Conservation (phyloP, 805 yeast genomes). For the Pichia cephalocereana region DNA sequence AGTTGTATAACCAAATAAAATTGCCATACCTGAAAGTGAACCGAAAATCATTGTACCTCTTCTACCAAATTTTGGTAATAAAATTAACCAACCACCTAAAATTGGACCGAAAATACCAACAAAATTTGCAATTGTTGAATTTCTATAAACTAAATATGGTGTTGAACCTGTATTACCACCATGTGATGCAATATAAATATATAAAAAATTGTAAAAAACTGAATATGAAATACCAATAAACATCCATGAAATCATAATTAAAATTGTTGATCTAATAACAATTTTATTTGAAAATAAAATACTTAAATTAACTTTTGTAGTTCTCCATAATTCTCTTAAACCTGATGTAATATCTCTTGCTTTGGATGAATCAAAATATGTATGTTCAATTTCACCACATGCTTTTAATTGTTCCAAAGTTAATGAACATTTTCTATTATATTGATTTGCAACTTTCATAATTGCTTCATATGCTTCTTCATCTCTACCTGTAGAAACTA, state of each 20-base stretch:
- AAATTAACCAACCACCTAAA: conserved; percentile 34
- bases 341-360: conserved; percentile 16
- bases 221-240: conserved; percentile 52
- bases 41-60: conserved; percentile 49
- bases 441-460: conserved; percentile 36
- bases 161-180: conserved; percentile 39
- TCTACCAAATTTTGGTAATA: conserved; percentile 36
- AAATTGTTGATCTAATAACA: conserved; percentile 34
- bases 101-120: conserved; percentile 44
- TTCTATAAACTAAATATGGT: conserved; percentile 35
- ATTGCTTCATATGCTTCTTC: conserved; percentile 37
- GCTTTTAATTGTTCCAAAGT: conserved; percentile 37
- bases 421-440: conserved; percentile 31
- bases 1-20: conserved; percentile 55
- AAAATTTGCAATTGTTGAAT: conserved; percentile 37
- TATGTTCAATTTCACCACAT: conserved; percentile 33
- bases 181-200: conserved; percentile 39
- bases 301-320: conserved; percentile 31
- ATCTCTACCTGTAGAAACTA: conserved; percentile 43
- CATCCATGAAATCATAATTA: conserved; percentile 45
- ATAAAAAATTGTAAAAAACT: conserved; percentile 44
- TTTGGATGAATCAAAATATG: conserved; percentile 13
- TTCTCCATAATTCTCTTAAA: conserved; percentile 19
- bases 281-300: conserved; percentile 37
- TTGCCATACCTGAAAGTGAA: conserved; percentile 44